A percentile compares a stretch with the other conserved stretches of the same genome.
Conservation (phyloP, 1,139 yeast species). For the Suhomyces atakaporum region DNA sequence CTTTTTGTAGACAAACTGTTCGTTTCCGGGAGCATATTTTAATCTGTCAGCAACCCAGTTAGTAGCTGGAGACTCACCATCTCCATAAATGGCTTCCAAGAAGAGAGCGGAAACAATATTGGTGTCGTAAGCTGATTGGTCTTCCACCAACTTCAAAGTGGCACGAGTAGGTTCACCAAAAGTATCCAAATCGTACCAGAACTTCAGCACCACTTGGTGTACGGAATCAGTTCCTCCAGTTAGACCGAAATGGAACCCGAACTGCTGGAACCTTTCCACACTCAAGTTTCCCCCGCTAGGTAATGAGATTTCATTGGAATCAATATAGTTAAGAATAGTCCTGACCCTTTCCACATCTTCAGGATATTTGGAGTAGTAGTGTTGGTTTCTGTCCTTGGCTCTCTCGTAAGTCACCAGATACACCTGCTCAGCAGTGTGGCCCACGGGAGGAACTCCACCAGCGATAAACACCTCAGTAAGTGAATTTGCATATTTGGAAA, state of each 20-base stretch:
- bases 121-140: conserved; percentile 48
- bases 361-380: conserved; percentile 52
- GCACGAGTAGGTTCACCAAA: conserved; percentile 38
- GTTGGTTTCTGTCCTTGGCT: conserved; percentile 49
- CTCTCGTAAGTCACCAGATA: conserved; percentile 49
- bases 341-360: conserved; percentile 42
- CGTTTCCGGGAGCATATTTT: conserved; percentile 30
- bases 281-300: conserved; percentile 55
- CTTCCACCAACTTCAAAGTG: conserved; percentile 34
- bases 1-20: conserved; percentile 24
- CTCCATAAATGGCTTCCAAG: conserved; percentile 60
- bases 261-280: conserved; percentile 53
- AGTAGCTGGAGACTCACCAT: conserved; percentile 32
- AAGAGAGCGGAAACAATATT: conserved; percentile 55
- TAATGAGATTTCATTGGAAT: conserved; percentile 27
- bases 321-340: conserved; percentile 38
- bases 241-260: conserved; percentile 53
- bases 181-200: conserved; percentile 38
- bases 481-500: conserved; percentile 45
- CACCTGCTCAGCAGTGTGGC: conserved; percentile 46
- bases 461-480: conserved; percentile 47
- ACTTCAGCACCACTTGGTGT: conserved; percentile 43
- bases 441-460: conserved; percentile 61
- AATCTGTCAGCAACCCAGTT: conserved; percentile 52
- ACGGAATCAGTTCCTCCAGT: conserved; percentile 51